Percentiles rank a stretch among this genome's conserved stretches.
Evolutionary conservation across 352 stramenopile species (phyloP).

Genomic region (Thalassiosira mediterranea): DNA sequence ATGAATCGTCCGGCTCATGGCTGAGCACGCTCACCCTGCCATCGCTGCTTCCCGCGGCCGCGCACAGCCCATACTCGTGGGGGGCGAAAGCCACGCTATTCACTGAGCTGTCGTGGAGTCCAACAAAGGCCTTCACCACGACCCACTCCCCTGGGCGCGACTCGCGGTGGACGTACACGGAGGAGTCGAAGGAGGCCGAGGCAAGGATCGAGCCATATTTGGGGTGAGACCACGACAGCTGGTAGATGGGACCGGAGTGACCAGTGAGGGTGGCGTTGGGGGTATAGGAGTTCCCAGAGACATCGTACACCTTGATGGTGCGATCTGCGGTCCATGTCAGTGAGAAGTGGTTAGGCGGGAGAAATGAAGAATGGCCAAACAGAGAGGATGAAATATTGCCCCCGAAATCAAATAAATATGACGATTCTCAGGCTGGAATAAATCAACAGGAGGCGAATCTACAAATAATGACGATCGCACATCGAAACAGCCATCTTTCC

Average conservation of each 20-base stretch:
- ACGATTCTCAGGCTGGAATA: no score
- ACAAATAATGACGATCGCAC: no score
- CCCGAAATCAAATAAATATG: background rate
- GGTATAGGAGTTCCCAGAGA: constrained; percentile 86
- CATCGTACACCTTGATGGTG: constrained; percentile 97
- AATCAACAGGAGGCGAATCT: no score
- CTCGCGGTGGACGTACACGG: constrained; percentile 96
- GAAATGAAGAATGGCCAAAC: background rate
- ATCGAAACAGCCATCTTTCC: no score
- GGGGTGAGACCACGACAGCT: constrained; percentile 98
- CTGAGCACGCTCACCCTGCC: constrained; percentile 87
- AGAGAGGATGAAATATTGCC: background rate
- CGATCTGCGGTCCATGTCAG: constrained; percentile 82
- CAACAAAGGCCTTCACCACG: constrained; percentile 87
- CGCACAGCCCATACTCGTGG: constrained; percentile 94
- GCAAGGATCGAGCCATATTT: constrained; percentile 90
- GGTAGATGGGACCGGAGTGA: constrained; percentile 97
- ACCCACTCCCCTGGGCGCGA: constrained; percentile 92
- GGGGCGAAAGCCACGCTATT: constrained; percentile 96
- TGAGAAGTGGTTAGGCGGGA: background rate
- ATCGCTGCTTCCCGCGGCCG: constrained; percentile 93
- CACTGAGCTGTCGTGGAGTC: constrained; percentile 82
- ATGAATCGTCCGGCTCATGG: constrained; percentile 81
- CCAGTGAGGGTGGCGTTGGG: constrained; percentile 83
- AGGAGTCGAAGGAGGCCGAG: constrained; percentile 97